phyloP scores from a whole-genome alignment of 305 asterid genomes.

The Fraxinus xanthoxyloides region DNA sequence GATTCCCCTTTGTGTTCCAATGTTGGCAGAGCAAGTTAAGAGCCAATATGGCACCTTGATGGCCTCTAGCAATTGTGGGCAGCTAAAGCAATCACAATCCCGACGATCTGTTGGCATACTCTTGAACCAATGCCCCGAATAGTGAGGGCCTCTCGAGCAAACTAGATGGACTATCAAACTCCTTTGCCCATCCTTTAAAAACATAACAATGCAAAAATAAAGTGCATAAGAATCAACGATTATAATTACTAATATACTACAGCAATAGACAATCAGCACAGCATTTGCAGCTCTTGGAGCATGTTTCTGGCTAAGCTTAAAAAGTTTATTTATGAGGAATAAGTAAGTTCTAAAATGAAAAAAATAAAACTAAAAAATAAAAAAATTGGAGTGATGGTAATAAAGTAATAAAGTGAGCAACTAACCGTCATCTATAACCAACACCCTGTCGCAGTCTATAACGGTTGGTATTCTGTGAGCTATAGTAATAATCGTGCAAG shows the following conservation, averaged over 20 bases:
- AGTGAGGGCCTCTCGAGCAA: conserved; percentile 46
- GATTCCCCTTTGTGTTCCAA: neutral
- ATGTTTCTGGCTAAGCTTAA: neutral
- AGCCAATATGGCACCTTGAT: neutral
- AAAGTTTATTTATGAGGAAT: neutral
- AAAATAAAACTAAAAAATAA: too few species aligned
- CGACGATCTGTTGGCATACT: conserved; percentile 53
- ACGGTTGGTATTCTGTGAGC: conserved; percentile 68
- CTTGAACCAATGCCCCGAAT: conserved; percentile 60
- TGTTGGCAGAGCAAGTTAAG: neutral
- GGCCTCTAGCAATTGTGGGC: neutral
- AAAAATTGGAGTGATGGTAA: neutral
- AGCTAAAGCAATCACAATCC: conserved; percentile 28
- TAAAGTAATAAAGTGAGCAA: neutral
- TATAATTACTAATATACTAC: neutral
- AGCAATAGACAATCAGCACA: neutral
- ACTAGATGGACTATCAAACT: conserved; percentile 46
- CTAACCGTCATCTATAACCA: conserved; percentile 52
- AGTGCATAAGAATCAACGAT: neutral
- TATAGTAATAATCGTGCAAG: conserved; percentile 52
- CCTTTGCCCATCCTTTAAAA: conserved; percentile 46
- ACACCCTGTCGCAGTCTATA: conserved; percentile 50
- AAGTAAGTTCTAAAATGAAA: neutral
- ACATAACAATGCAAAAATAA: neutral
- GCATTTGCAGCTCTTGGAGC: neutral